phyloP scores from a whole-genome alignment of 2,329 filamentous ascomycete species.

The Lecanicillium sp. region DNA sequence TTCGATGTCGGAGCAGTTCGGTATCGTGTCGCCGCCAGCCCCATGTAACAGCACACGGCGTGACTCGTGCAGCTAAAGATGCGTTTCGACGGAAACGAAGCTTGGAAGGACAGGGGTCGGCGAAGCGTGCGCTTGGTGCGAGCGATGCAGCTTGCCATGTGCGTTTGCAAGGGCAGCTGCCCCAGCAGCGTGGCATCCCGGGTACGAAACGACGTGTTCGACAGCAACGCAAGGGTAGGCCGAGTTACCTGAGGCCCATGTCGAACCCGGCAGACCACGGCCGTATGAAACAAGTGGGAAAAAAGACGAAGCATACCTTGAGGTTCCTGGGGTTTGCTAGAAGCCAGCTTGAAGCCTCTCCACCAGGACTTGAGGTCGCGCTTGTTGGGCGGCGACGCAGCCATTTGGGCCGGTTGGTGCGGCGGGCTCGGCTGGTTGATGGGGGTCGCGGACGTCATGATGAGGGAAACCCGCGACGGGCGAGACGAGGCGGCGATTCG shows the following conservation, averaged over 20 bases:
- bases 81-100: background rate
- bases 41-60: too few relatives aligned
- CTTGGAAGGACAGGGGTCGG: background rate
- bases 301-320: constrained; percentile 36
- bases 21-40: too few relatives aligned
- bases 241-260: too few relatives aligned
- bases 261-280: too few relatives aligned
- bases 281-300: too few relatives aligned
- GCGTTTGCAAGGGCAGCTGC: too few relatives aligned
- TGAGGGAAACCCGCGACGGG: background rate
- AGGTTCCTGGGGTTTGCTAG: constrained; percentile 46
- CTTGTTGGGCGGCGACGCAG: constrained; percentile 69
- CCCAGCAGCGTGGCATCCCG: too few relatives aligned
- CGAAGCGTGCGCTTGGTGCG: background rate
- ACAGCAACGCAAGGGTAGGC: too few relatives aligned
- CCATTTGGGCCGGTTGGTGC: constrained; percentile 7
- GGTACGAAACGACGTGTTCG: too few relatives aligned
- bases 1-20: background rate
- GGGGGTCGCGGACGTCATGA: constrained; percentile 7
- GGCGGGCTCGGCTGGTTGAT: background rate
- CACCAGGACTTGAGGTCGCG: constrained; percentile 93
- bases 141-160: too few relatives aligned
- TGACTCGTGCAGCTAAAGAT: too few relatives aligned
- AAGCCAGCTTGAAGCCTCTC: constrained; percentile 80
- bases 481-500: too few relatives aligned